These are phyloP conservation scores for Salix viminalis DNA, from an alignment of 345 rosid species.

Conservation along the genomic window DNA sequence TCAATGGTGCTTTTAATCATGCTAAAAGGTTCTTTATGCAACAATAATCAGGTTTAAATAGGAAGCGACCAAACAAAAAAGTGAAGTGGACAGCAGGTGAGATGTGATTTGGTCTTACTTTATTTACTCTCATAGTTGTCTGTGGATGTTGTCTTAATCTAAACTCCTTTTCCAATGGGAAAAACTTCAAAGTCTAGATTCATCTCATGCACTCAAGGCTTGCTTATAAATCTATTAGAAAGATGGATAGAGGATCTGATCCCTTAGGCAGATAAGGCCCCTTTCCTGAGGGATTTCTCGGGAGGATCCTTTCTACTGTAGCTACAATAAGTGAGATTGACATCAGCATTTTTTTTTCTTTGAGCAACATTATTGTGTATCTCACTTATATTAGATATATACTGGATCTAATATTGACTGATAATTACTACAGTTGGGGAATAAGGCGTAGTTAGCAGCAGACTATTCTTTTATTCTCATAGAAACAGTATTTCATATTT, in stretches of 20 bases:
- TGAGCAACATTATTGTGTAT: neutral
- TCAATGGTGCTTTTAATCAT: neutral
- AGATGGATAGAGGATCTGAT: neutral
- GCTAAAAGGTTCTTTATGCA: neutral
- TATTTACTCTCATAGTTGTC: neutral
- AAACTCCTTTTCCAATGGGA: neutral
- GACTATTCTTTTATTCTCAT: neutral
- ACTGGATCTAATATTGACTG: neutral
- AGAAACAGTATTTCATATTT: neutral
- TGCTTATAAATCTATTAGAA: neutral
- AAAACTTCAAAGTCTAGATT: neutral
- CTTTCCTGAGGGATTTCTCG: neutral
- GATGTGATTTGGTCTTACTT: conserved; percentile 1
- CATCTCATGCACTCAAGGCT: neutral
- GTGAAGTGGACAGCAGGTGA: conserved; percentile 51
- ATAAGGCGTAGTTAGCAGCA: neutral
- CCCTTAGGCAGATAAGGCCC: neutral
- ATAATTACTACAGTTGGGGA: neutral
- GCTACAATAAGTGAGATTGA: neutral
- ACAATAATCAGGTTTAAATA: conserved; percentile 27
- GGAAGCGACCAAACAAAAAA: conserved; percentile 26
- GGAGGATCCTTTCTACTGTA: neutral
- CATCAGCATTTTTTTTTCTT: too few relatives aligned
- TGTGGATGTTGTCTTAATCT: neutral
- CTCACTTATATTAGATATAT: neutral